Percentiles rank a stretch among this genome's conserved stretches.
Evolutionary conservation across 2,329 filamentous ascomycete species (phyloP).

Genomic region (Cladosporium sp.): DNA sequence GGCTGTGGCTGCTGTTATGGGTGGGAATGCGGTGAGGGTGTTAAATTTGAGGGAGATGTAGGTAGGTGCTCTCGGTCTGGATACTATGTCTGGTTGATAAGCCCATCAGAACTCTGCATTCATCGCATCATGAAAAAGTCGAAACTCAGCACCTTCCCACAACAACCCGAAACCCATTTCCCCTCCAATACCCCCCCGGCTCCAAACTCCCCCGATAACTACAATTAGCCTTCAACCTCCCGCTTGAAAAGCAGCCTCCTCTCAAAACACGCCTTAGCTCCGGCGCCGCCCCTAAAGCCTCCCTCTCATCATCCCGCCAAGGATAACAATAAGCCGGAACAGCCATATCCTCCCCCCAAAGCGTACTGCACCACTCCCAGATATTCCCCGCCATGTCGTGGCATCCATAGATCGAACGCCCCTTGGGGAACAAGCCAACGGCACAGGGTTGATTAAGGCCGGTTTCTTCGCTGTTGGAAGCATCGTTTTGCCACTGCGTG

Average conservation of each 20-base stretch:
- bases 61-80: no score
- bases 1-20: constrained; percentile 57
- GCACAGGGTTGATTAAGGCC: neutral
- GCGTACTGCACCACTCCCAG: constrained; percentile 20
- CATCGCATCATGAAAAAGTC: no score
- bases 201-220: constrained; percentile 19
- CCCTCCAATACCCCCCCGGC: constrained; percentile 12
- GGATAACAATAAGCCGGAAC: constrained; percentile 1
- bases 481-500: neutral
- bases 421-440: constrained; percentile 4
- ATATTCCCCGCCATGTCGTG: constrained; percentile 19
- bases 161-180: constrained; percentile 20
- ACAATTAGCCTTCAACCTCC: constrained; percentile 18
- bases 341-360: constrained; percentile 18
- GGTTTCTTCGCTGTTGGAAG: neutral
- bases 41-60: neutral
- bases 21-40: constrained; percentile 52
- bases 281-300: neutral
- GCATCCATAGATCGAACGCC: constrained; percentile 2
- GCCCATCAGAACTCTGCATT: no score
- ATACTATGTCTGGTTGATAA: no score
- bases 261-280: constrained; percentile 2
- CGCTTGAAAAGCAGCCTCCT: constrained; percentile 21
- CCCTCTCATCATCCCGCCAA: neutral
- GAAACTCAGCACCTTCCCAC: neutral